These are phyloP conservation scores for Fraxinus nigra DNA, from an alignment of 305 asterid genomes.

Conservation along the genomic window DNA sequence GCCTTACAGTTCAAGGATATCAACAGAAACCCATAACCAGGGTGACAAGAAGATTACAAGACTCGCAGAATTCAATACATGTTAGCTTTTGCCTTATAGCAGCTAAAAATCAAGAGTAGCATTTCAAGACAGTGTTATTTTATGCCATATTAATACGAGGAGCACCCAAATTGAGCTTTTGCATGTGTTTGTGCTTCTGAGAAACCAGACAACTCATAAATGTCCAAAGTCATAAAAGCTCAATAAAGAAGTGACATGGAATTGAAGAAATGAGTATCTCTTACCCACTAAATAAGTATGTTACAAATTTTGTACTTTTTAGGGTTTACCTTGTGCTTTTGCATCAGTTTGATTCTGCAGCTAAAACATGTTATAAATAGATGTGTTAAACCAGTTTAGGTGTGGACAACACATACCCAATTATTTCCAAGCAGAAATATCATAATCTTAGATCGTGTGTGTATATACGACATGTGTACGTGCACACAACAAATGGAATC, in stretches of 20 bases:
- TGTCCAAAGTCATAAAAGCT: neutral
- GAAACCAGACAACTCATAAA: neutral
- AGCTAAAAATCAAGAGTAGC: constrained; percentile 26
- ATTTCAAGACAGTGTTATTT: constrained; percentile 9
- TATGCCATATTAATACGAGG: constrained; percentile 13
- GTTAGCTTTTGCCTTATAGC: constrained; percentile 25
- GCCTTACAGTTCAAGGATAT: neutral
- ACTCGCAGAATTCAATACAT: neutral
- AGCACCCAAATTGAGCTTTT: neutral
- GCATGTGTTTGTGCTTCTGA: constrained; percentile 12
- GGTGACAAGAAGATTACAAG: neutral
- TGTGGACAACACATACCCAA: neutral
- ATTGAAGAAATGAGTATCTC: neutral
- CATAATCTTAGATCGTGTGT: neutral
- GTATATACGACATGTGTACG: neutral
- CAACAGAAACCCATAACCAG: neutral
- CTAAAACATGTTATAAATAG: neutral
- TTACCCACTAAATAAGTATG: constrained; percentile 26
- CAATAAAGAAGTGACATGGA: neutral
- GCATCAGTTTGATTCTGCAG: constrained; percentile 42
- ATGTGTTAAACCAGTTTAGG: neutral
- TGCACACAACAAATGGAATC: neutral
- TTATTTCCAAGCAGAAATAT: neutral
- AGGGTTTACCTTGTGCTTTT: constrained; percentile 26
- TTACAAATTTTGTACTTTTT: constrained; percentile 53